phyloP scores from a whole-genome alignment of 148 eudicot species.

The Rheum nobile region DNA sequence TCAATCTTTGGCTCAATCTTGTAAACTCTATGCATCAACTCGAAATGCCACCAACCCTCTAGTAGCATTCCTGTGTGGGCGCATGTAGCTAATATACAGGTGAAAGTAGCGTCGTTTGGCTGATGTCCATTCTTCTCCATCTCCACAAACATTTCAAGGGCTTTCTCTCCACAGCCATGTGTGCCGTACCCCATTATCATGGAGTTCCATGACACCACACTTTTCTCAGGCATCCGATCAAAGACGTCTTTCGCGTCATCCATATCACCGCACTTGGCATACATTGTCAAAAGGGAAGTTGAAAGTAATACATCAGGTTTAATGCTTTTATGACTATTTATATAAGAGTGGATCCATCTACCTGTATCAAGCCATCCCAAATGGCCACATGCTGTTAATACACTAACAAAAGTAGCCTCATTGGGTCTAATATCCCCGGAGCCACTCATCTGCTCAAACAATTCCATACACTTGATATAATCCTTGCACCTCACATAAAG shows the following conservation, averaged over 20 bases:
- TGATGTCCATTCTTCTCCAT: constrained; percentile 29
- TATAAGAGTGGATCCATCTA: constrained; percentile 33
- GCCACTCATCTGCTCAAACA: constrained; percentile 38
- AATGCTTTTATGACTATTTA: constrained; percentile 19
- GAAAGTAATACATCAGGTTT: constrained; percentile 39
- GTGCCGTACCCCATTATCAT: constrained; percentile 57
- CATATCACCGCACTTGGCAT: constrained; percentile 51
- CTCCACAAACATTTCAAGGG: constrained; percentile 27
- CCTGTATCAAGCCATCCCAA: constrained; percentile 31
- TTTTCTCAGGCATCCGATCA: constrained; percentile 39
- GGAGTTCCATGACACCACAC: constrained; percentile 50
- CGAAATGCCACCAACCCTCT: constrained; percentile 63
- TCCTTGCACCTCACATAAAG: constrained; percentile 37
- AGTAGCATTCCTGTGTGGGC: constrained; percentile 40
- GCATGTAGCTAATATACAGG: constrained; percentile 41
- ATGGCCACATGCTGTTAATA: constrained; percentile 40
- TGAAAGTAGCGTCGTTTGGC: constrained; percentile 43
- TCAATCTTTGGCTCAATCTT: constrained; percentile 38
- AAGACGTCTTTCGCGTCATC: constrained; percentile 34
- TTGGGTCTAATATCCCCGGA: constrained; percentile 22
- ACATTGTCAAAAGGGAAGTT: constrained; percentile 53
- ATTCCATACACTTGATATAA: constrained; percentile 26
- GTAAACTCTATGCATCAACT: constrained; percentile 41
- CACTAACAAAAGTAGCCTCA: constrained; percentile 46
- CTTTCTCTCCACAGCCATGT: constrained; percentile 36